phyloP scores from a whole-genome alignment of 1,284 basidiomycete species.

The Trichosporon inkin region DNA sequence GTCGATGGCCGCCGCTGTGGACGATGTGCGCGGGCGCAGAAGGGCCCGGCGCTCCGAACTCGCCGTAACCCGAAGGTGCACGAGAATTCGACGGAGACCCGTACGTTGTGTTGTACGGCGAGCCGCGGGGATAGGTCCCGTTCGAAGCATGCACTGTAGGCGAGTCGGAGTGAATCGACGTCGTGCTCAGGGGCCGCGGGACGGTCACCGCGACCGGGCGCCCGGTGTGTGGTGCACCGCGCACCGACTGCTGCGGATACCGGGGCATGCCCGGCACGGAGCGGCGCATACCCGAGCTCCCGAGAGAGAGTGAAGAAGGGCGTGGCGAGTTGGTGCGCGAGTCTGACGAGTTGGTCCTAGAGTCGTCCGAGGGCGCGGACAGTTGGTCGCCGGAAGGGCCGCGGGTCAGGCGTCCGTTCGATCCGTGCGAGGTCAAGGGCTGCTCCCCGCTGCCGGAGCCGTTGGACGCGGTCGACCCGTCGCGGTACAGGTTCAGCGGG shows the following conservation, averaged over 20 bases:
- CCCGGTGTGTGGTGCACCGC: slow-evolving; percentile 19
- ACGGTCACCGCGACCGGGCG: slow-evolving; percentile 14
- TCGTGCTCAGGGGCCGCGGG: slow-evolving; percentile 16
- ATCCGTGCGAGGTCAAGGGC: background rate
- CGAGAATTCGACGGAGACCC: background rate
- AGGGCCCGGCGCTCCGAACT: background rate
- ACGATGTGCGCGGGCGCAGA: background rate
- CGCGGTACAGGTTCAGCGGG: background rate
- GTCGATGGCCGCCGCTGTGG: slow-evolving; percentile 8
- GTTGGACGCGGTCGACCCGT: slow-evolving; percentile 12
- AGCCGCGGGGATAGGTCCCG: background rate
- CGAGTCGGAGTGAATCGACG: background rate
- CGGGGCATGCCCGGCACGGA: background rate
- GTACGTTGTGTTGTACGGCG: background rate
- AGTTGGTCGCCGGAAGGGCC: slow-evolving; percentile 11
- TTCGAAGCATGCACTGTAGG: background rate
- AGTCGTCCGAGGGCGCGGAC: slow-evolving; percentile 4
- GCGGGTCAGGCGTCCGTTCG: slow-evolving; percentile 1
- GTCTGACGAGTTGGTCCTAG: slow-evolving; percentile 2
- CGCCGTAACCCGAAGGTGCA: slow-evolving; percentile 5
- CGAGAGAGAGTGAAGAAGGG: slow-evolving; percentile 12
- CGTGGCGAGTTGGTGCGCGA: slow-evolving; percentile 17
- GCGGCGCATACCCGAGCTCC: background rate
- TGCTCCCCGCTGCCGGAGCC: background rate
- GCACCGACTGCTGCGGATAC: background rate